Evolutionary conservation across 352 stramenopile species (phyloP), one percentile per base, ranked within the genome.

Genomic region (Halophytophthora batemanensis): DNA sequence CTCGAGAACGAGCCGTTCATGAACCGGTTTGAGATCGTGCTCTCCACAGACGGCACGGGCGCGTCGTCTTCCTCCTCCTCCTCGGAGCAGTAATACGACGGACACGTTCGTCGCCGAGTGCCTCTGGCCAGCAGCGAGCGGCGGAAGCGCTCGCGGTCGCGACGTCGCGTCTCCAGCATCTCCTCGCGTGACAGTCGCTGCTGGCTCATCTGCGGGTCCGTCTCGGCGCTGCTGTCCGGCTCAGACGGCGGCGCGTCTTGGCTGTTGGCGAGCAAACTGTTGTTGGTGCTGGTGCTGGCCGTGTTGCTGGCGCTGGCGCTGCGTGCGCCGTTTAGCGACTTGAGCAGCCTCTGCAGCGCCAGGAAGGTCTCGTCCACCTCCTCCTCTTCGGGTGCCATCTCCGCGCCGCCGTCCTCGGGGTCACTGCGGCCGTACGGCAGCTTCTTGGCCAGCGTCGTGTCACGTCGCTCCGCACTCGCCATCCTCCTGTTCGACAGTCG

Each of bases 321-420:
- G 15, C 57, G 69, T 19, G 48, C 73, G 39, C 61, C 66, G 49
- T 86, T 85, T 19, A 91, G 76, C 29, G 74, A 65, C 50, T 74
- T 79, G 14, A 91, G 64, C 41, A 91, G 61, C 53, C 83, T 86
- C 50, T 91, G 81, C 12, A 91, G 70, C 17, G 81, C 77, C 38
- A 91, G 12, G 45, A 91, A 91, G 34, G 81, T 91, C 60, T 91
- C 81, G 53, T 91, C 81, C 25, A 86, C 68, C 36, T 91, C 80
- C 15, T 86, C 77, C 13, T 89, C 75, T 14, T 89, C 74, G 35
- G 55, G 71, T 6, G 71, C 66, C 28, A 84, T 61, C 1, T 77
- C 76, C 4, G 76, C 61, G 18, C 83, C 61, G 50, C 70, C 65
- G 40, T 84, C 63, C 49, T 70, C 65, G 15, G 61, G 67, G 43